Evolutionary conservation across 2,329 filamentous ascomycete genomes (phyloP).

Genomic region (Huntiella bhutanensis): DNA sequence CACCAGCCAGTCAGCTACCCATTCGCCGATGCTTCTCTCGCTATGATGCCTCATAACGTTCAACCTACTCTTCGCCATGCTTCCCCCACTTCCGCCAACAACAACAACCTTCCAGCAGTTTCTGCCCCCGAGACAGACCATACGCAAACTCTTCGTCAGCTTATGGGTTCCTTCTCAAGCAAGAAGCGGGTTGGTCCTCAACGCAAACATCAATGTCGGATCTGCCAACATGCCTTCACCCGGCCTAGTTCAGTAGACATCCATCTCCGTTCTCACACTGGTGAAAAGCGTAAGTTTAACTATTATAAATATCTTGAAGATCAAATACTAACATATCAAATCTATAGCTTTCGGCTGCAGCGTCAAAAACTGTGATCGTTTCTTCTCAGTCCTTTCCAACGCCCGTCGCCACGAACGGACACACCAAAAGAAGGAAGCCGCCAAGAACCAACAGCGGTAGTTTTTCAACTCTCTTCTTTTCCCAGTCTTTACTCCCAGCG

Average conservation of each 20-base stretch:
- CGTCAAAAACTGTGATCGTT: constrained; percentile 81
- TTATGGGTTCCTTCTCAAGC: constrained; percentile 98
- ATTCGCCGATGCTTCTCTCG: too few relatives aligned
- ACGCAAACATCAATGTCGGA: constrained; percentile 99
- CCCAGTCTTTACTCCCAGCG: background rate
- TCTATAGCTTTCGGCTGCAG: constrained; percentile 72
- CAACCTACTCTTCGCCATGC: too few relatives aligned
- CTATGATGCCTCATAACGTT: too few relatives aligned
- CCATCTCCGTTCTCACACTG: constrained; percentile 97
- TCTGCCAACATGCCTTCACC: constrained; percentile 95
- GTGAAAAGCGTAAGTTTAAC: constrained; percentile 73
- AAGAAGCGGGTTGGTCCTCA: constrained; percentile 90
- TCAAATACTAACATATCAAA: constrained; percentile 4
- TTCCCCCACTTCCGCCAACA: background rate
- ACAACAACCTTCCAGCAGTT: background rate
- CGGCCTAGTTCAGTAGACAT: constrained; percentile 86
- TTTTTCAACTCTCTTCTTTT: background rate
- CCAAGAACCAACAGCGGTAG: constrained; percentile 3
- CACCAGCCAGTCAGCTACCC: too few relatives aligned
- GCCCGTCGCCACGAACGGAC: constrained; percentile 88
- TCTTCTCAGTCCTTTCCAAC: constrained; percentile 96
- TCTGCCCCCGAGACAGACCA: too few relatives aligned
- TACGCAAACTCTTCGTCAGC: constrained; percentile 19
- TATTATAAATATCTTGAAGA: background rate
- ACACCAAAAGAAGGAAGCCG: constrained; percentile 41